A percentile compares a stretch with the other conserved stretches of the same genome.
These are phyloP conservation scores for Agastache rugosa DNA, from an alignment of 257 asterid genomes.

Conservation along the genomic window DNA sequence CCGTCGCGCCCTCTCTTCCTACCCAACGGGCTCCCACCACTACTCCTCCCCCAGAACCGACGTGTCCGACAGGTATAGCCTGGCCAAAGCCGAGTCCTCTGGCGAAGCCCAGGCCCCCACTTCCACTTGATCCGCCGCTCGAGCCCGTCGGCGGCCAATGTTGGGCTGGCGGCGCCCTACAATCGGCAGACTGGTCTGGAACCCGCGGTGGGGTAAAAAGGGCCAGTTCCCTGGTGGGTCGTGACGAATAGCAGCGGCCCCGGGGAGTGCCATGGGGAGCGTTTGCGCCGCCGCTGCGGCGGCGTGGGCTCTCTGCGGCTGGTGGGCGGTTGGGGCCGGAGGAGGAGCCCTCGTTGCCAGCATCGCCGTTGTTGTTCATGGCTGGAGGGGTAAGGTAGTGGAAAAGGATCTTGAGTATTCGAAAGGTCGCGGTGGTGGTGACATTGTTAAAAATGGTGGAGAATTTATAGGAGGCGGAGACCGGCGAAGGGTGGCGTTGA, in stretches of 20 bases:
- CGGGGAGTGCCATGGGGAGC: too few species aligned
- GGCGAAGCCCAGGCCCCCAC: not conserved
- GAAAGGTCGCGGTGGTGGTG: not conserved
- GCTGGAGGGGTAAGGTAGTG: not conserved
- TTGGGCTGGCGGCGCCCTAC: not conserved
- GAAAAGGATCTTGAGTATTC: not conserved
- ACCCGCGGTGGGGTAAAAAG: not conserved
- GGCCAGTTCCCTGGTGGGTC: not conserved
- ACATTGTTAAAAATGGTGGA: not conserved
- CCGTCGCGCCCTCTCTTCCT: constrained; percentile 31
- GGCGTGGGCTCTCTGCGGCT: not conserved
- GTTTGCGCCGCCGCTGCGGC: not conserved
- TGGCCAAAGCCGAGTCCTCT: not conserved
- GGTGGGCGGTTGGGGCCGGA: not conserved
- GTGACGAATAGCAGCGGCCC: not conserved
- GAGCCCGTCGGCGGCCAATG: not conserved
- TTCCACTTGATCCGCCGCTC: not conserved
- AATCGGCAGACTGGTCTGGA: not conserved
- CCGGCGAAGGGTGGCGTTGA: constrained; percentile 21
- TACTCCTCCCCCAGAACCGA: not conserved
- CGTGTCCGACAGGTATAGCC: not conserved
- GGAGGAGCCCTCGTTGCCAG: not conserved
- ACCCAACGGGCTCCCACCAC: constrained; percentile 24
- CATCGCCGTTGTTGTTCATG: not conserved
- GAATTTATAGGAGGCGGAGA: constrained; percentile 1